Evolutionary conservation across 2,329 filamentous ascomycete species (phyloP).

Genomic region (Byssothecium circinans): DNA sequence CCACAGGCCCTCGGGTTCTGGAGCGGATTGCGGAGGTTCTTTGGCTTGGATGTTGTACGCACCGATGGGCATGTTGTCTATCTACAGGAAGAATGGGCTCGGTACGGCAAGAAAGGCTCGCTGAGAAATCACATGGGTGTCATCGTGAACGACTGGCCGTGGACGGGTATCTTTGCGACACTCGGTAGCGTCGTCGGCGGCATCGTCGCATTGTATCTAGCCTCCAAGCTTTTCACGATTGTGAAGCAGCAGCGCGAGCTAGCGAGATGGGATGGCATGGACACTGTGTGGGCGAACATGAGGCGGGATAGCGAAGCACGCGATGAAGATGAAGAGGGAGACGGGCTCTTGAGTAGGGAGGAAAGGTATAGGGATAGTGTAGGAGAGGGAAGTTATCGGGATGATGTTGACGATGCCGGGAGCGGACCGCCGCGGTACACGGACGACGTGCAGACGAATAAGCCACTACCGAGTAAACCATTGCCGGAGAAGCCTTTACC

Average conservation of each 20-base stretch:
- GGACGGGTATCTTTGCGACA: constrained; percentile 27
- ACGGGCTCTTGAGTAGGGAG: constrained; percentile 24
- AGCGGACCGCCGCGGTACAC: constrained; percentile 6
- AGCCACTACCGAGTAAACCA: constrained; percentile 29
- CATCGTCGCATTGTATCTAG: constrained; percentile 18
- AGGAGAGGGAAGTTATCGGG: constrained; percentile 21
- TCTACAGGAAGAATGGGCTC: constrained; percentile 31
- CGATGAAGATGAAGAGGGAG: constrained; percentile 24
- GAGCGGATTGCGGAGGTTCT: constrained; percentile 25
- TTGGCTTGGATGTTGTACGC: constrained; percentile 31
- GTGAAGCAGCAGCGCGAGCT: constrained; percentile 29
- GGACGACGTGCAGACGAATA: constrained; percentile 16
- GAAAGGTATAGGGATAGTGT: constrained; percentile 8
- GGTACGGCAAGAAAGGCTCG: constrained; percentile 35
- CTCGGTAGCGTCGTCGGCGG: constrained; percentile 19
- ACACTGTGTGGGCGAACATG: constrained; percentile 35
- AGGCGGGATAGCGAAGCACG: constrained; percentile 21
- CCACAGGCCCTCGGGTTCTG: constrained; percentile 16
- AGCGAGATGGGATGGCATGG: constrained; percentile 39
- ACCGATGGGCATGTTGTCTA: constrained; percentile 31
- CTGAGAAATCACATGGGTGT: constrained; percentile 27
- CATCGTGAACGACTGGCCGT: constrained; percentile 29
- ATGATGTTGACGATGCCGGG: constrained; percentile 10
- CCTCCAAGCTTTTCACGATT: constrained; percentile 24
- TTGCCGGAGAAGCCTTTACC: constrained; percentile 41